Conservation (phyloP, 495 filamentous ascomycete species). For the Neurospora tetraspora region DNA sequence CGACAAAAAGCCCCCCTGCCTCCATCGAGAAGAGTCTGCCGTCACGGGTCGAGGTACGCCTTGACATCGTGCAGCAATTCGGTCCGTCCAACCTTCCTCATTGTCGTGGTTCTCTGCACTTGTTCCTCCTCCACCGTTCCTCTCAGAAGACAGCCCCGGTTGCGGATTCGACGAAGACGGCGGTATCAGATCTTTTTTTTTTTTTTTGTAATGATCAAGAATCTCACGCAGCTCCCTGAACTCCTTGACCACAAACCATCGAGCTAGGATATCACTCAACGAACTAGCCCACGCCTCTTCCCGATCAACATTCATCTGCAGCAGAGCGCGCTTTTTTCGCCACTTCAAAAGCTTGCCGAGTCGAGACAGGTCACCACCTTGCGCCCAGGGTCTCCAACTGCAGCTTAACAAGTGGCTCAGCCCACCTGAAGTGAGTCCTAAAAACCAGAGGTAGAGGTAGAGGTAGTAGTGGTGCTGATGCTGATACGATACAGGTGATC, state of each 20-base stretch:
- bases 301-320: not conserved
- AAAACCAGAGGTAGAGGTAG: too few species aligned
- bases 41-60: not conserved
- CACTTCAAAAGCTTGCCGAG: not conserved
- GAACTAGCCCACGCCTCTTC: not conserved
- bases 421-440: not conserved
- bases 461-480: too few species aligned
- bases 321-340: not conserved
- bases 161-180: not conserved
- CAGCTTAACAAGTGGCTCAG: not conserved
- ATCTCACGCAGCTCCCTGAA: not conserved
- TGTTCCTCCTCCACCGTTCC: not conserved
- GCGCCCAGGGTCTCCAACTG: not conserved
- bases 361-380: not conserved
- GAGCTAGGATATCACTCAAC: not conserved
- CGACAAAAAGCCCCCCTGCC: too few species aligned
- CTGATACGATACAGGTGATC: too few species aligned
- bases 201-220: not conserved
- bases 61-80: not conserved
- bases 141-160: not conserved
- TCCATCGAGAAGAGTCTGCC: not conserved
- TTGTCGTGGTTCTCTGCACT: not conserved
- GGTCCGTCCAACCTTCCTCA: not conserved
- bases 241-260: too few species aligned
- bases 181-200: not conserved